A percentile compares a stretch with the other conserved stretches of the same genome.
phyloP scores from a whole-genome alignment of 192 early-diverging fungal genomes.

The Gonapodya prolifera region DNA sequence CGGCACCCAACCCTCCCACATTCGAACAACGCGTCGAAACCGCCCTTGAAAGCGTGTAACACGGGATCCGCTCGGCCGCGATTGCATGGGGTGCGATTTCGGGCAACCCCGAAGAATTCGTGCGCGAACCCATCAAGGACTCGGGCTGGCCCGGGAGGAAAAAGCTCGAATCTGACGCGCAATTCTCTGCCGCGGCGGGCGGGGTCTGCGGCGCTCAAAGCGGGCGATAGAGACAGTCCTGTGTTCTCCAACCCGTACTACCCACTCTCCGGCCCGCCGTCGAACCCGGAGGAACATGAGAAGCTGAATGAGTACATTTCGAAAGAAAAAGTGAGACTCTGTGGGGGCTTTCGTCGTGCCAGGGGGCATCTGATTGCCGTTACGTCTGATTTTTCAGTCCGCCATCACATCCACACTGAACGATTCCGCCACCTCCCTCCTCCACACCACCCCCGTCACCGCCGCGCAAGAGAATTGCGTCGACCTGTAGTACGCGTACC shows the following conservation, averaged over 20 bases:
- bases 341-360: background rate
- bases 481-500: background rate
- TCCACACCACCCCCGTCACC: background rate
- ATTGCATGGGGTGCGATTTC: too few relatives aligned
- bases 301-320: background rate
- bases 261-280: background rate
- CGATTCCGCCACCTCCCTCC: background rate
- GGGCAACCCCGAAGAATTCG: too few relatives aligned
- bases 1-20: too few relatives aligned
- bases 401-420: too few relatives aligned
- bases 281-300: background rate
- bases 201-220: too few relatives aligned
- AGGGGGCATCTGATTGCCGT: too few relatives aligned
- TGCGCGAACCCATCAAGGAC: too few relatives aligned
- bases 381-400: too few relatives aligned
- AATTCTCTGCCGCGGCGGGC: too few relatives aligned
- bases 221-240: background rate
- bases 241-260: background rate
- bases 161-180: background rate
- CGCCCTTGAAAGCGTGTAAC: too few relatives aligned
- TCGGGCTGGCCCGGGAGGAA: background rate
- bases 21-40: too few relatives aligned
- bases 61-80: too few relatives aligned
- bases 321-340: background rate
- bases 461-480: background rate